These are phyloP conservation scores for Mycosphaerella sp. DNA, from an alignment of 2,329 filamentous ascomycete genomes.

Conservation along the genomic window DNA sequence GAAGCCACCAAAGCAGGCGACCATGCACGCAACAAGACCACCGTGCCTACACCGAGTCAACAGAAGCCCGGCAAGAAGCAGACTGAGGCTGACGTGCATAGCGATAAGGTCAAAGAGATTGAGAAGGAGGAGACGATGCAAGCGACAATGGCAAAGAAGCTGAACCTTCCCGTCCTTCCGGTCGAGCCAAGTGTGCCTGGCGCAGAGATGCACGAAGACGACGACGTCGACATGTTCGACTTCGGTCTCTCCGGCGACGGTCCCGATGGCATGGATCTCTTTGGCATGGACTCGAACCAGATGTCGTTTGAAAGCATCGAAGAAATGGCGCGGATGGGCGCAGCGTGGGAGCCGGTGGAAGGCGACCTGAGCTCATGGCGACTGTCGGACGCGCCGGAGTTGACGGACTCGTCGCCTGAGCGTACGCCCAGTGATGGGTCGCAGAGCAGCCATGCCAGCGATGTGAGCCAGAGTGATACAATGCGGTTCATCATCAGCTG, in stretches of 20 bases:
- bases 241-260: conserved; percentile 3
- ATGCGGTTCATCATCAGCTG: conserved; percentile 19
- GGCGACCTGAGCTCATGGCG: conserved; percentile 7
- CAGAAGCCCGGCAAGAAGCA: conserved; percentile 20
- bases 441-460: conserved; percentile 37
- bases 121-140: conserved; percentile 27
- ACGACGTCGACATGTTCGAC: conserved; percentile 11
- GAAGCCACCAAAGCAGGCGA: conserved; percentile 14
- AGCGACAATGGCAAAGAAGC: conserved; percentile 28
- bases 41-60: conserved; percentile 10
- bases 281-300: conserved; percentile 5
- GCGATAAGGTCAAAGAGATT: conserved; percentile 17
- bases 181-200: conserved; percentile 2
- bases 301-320: conserved; percentile 6
- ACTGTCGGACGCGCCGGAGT: not conserved
- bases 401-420: conserved; percentile 18
- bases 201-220: conserved; percentile 3
- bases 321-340: conserved; percentile 1
- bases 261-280: not conserved
- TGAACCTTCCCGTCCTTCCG: conserved; percentile 13
- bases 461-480: conserved; percentile 35
- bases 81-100: conserved; percentile 14
- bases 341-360: not conserved
- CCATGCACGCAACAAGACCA: conserved; percentile 13
- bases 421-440: conserved; percentile 26